Base-by-base conservation (phyloP, 176 grass and related monocot species). In the Guadua angustifolia region DNA sequence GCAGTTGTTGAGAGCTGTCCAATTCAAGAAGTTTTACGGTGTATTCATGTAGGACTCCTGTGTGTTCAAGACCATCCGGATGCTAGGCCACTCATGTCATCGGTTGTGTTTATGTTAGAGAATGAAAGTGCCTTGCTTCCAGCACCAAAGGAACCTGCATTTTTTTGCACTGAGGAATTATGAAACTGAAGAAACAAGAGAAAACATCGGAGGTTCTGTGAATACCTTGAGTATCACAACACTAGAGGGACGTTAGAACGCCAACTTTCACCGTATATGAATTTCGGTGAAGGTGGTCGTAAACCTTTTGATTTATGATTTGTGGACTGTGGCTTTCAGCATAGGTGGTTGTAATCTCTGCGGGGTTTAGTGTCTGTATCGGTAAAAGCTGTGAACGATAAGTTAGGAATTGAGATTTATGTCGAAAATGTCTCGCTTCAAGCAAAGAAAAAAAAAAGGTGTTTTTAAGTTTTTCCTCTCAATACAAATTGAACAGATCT, bases 21-120 rank as follows among this genome's bases (percentile, higher is more conserved):
- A 45, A 5, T 47, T 17, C 35, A 71, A 11, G 84, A 90, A 79
- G 84, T 60, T 36, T 49, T 81, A 7, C 79, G 66, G 43, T 90
- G 87, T 18, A 78, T 87, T 51, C 80, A 92, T 26, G 24, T 92
- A 10, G 87, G 87, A 39, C 75, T 92, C 18, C 39, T 92, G 46
- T 92, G 91, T 59, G 87, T 92, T n/a, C 87, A 92, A 81, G 70
- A 92, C 52, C 50, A 84, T 43, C 74, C 91, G 5, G 38, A 43
- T 53, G 71, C 39, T 15, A 67, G 91, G 66, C 91, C 91, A 33
- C 82, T 60, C 6, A 93, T 90, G 79, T 82, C 87, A 60, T 76
- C 67, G 14, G 75, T 87, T 18, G 69, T 90, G 39, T 84, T 78
- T 55, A 85, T 93, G 88, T 50, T 93, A 17, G 79, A 77, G 51